Percentiles rank a stretch among this genome's conserved stretches.
These are phyloP conservation scores for Endoconidiophora laricicola DNA, from an alignment of 2,329 filamentous ascomycete species.

Conservation along the genomic window DNA sequence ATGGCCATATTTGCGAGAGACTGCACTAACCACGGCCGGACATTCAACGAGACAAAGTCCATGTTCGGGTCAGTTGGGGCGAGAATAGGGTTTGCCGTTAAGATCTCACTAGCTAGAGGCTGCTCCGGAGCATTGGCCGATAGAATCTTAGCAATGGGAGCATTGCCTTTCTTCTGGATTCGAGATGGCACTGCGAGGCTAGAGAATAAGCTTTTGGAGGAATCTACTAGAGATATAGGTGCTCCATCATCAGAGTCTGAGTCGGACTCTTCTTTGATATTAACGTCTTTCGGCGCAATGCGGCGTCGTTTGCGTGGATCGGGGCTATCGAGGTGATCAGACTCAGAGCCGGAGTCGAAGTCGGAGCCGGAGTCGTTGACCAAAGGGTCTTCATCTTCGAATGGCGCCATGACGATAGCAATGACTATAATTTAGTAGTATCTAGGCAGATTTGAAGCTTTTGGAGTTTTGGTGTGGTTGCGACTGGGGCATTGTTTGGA, in stretches of 20 bases:
- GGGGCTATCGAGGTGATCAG: conserved; percentile 32
- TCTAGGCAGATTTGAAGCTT: too few relatives aligned
- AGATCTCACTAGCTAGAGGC: conserved; percentile 7
- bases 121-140: conserved; percentile 6
- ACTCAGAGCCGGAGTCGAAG: conserved; percentile 21
- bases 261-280: conserved; percentile 15
- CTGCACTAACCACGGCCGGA: conserved; percentile 75
- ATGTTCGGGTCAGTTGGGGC: conserved; percentile 39
- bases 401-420: background rate
- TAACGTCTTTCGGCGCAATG: conserved; percentile 17
- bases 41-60: conserved; percentile 55
- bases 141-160: conserved; percentile 12
- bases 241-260: conserved; percentile 17
- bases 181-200: conserved; percentile 37
- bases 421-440: too few relatives aligned
- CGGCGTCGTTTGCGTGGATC: conserved; percentile 30
- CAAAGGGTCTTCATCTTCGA: background rate
- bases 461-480: too few relatives aligned
- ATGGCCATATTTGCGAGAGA: conserved; percentile 67
- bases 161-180: conserved; percentile 26
- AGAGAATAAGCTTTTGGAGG: conserved; percentile 21
- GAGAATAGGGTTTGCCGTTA: conserved; percentile 23
- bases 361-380: background rate
- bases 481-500: too few relatives aligned
- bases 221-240: conserved; percentile 12